Evolutionary conservation across 106 monocot genomes (phyloP), one percentile per base, ranked within the genome.

Genomic region (Amphibolis antarctica): DNA sequence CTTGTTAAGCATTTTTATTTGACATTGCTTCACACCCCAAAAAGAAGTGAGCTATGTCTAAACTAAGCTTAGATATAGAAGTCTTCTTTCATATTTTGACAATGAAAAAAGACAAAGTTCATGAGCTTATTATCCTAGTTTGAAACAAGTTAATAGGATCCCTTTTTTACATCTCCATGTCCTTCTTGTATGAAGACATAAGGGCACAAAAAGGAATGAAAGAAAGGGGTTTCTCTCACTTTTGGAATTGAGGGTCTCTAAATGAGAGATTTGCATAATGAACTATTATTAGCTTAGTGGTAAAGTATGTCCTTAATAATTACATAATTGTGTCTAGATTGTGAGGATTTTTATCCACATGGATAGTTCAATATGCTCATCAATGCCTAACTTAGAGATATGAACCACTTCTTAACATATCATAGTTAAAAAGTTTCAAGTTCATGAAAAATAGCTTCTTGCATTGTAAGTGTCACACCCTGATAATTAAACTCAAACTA

Each of bases 261-360:
- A 63, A 4, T 65, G 10, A 47, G 63, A 45, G 44, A 44, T 44
- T 44, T 11, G 45, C 48, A 65, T n/a, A n/a, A n/a, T n/a, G n/a
- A n/a, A n/a, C n/a, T n/a, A n/a, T n/a, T 64, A 64, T 64, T 47
- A 64, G 48, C 46, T 64, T 47, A 64, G 47, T 48, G 64, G 64
- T 47, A 64, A 26, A 48, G 48, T 23, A 17, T 27, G 26, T 26
- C 64, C 48, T 26, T 64, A 17, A 64, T 64, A 64, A 64, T 64
- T 64, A 47, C 14, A 15, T 64, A 23, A 20, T 64, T 49, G 24
- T 64, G 64, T 23, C 64, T 64, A 23, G 47, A 47, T 47, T 46
- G 46, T 25, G 64, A 47, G 10, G 64, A 11, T 25, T 48, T 47
- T 46, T 15, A 64, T 45, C 64, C 64, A 64, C 64, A 64, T 49